These are phyloP conservation scores for Yamadazyma friedrichii DNA, from an alignment of 1,139 yeast genomes.

Conservation along the genomic window DNA sequence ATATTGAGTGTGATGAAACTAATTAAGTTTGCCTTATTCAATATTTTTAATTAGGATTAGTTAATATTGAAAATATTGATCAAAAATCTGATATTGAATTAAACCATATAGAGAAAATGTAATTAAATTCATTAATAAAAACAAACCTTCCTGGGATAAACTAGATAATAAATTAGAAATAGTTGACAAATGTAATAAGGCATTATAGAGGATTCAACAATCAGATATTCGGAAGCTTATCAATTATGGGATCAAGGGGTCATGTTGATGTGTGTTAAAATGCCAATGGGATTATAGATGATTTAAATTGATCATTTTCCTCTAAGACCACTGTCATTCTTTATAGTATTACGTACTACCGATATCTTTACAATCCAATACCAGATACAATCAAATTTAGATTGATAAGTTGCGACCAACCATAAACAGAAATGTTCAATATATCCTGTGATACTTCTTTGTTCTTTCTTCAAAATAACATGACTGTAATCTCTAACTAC, in stretches of 20 bases:
- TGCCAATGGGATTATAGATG: no score
- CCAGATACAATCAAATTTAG: no score
- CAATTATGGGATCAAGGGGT: conserved; percentile 12
- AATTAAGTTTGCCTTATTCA: conserved; percentile 8
- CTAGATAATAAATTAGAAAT: not conserved
- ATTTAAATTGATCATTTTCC: no score
- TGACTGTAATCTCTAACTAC: no score
- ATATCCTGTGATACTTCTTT: no score
- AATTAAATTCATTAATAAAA: conserved; percentile 2
- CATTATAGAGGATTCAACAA: conserved; percentile 5
- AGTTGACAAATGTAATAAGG: conserved; percentile 1
- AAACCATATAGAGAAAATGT: conserved; percentile 7
- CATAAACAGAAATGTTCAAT: no score
- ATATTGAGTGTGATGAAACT: conserved; percentile 12
- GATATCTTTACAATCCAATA: no score
- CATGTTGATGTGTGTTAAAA: conserved; percentile 8
- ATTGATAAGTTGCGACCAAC: no score
- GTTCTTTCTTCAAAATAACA: not conserved
- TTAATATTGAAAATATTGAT: conserved; percentile 6
- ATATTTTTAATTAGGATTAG: conserved; percentile 11
- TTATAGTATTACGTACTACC: no score
- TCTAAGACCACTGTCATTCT: no score
- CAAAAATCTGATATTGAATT: not conserved
- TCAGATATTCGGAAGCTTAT: conserved; percentile 10
- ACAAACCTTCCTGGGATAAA: conserved; percentile 8